These are phyloP conservation scores for Fusarium bulbicola DNA, from an alignment of 2,329 filamentous ascomycete species.

Conservation along the genomic window DNA sequence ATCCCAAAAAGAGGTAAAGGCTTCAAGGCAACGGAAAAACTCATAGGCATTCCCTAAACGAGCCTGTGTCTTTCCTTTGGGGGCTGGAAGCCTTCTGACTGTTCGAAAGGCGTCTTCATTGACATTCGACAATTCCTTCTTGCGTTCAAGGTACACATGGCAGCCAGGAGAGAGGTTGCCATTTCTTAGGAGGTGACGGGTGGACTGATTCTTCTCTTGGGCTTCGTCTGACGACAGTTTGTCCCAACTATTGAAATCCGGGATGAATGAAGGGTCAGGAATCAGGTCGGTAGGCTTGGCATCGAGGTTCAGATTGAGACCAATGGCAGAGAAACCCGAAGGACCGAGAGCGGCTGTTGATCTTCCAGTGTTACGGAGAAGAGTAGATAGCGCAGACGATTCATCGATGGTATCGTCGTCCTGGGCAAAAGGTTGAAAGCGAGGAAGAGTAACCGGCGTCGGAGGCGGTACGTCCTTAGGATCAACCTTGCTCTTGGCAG, in stretches of 20 bases:
- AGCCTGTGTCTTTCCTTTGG: conserved; percentile 61
- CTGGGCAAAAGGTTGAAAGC: conserved; percentile 51
- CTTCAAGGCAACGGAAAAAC: conserved; percentile 71
- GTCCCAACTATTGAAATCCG: conserved; percentile 64
- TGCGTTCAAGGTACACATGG: conserved; percentile 66
- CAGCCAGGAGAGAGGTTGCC: conserved; percentile 66
- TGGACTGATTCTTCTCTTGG: conserved; percentile 57
- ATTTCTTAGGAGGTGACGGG: conserved; percentile 60
- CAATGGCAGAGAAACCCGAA: conserved; percentile 65
- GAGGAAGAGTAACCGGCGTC: conserved; percentile 64
- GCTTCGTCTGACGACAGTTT: conserved; percentile 59
- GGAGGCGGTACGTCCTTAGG: conserved; percentile 65
- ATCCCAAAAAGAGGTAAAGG: conserved; percentile 68
- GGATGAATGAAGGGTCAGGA: conserved; percentile 62
- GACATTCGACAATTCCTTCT: conserved; percentile 62
- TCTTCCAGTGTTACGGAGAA: conserved; percentile 65
- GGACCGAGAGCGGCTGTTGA: conserved; percentile 51
- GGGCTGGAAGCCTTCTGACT: conserved; percentile 65
- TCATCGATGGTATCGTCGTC: conserved; percentile 43
- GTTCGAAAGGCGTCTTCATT: conserved; percentile 70
- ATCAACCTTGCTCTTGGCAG: conserved; percentile 46
- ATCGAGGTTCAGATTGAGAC: conserved; percentile 63
- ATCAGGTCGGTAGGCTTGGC: conserved; percentile 59
- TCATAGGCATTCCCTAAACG: conserved; percentile 72
- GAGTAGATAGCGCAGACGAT: conserved; percentile 54